phyloP scores from a whole-genome alignment of 345 rosid species.

The Abelmoschus esculentus region DNA sequence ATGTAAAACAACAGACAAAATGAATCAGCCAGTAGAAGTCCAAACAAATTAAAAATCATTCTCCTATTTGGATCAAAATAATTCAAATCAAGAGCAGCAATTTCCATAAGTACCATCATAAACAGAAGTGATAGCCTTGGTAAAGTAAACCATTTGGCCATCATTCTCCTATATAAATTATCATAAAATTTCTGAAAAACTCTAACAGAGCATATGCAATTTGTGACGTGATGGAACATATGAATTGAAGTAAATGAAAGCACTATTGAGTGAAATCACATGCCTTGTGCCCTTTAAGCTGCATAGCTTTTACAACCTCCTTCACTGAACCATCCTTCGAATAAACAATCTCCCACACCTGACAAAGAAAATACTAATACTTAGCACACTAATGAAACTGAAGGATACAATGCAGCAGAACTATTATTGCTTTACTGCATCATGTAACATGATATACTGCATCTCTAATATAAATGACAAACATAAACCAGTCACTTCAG shows the following conservation, averaged over 20 bases:
- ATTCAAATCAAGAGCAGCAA: constrained; percentile 2
- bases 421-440: not conserved
- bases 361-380: constrained; percentile 14
- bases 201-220: not conserved
- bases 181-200: not conserved
- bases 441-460: not conserved
- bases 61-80: not conserved
- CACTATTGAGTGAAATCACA: not conserved
- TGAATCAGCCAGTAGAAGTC: not conserved
- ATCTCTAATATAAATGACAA: not conserved
- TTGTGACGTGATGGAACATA: not conserved
- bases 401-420: not conserved
- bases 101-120: not conserved
- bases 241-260: not conserved
- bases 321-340: constrained; percentile 91
- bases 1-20: not conserved
- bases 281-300: constrained; percentile 97
- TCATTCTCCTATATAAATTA: not conserved
- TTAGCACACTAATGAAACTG: constrained; percentile 4
- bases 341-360: constrained; percentile 98
- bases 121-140: not conserved
- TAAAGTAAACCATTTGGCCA: not conserved
- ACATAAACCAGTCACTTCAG: not conserved
- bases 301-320: constrained; percentile 83
- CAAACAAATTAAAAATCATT: not conserved